A percentile compares a stretch with the other conserved stretches of the same genome.
Conservation (phyloP, 2,329 filamentous ascomycete species). For the Lasiodiplodia hormozganensis region DNA sequence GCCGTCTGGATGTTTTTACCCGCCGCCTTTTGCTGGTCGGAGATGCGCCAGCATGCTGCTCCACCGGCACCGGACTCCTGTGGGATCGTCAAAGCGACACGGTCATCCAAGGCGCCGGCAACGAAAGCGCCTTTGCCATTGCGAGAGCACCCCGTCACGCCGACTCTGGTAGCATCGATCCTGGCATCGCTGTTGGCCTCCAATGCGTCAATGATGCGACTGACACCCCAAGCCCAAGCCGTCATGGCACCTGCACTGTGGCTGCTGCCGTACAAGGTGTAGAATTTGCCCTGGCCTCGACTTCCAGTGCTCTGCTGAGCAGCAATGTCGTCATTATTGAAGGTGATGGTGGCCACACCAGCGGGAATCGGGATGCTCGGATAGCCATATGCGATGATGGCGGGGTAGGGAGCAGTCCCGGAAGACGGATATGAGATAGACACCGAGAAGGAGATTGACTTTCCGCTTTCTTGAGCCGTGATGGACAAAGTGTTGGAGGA, state of each 20-base stretch:
- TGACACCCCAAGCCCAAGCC: slow-evolving; percentile 70
- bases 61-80: slow-evolving; percentile 69
- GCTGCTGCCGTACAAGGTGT: slow-evolving; percentile 62
- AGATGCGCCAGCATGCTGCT: slow-evolving; percentile 65
- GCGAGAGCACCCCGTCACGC: slow-evolving; percentile 69
- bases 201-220: slow-evolving; percentile 66
- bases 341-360: slow-evolving; percentile 64
- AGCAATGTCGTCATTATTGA: slow-evolving; percentile 65
- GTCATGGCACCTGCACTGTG: slow-evolving; percentile 65
- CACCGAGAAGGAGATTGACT: slow-evolving; percentile 46
- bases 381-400: slow-evolving; percentile 64
- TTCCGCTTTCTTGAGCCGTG: slow-evolving; percentile 42
- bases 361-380: slow-evolving; percentile 62
- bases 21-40: slow-evolving; percentile 53
- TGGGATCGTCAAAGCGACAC: slow-evolving; percentile 67
- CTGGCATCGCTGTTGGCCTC: slow-evolving; percentile 54
- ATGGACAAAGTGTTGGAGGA: slow-evolving; percentile 45
- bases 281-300: slow-evolving; percentile 66
- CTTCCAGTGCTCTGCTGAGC: slow-evolving; percentile 54
- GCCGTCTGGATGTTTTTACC: slow-evolving; percentile 68
- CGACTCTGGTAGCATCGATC: slow-evolving; percentile 54
- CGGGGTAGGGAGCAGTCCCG: slow-evolving; percentile 59
- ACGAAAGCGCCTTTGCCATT: slow-evolving; percentile 70
- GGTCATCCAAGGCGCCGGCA: slow-evolving; percentile 64
- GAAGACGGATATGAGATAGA: slow-evolving; percentile 48